A percentile compares a stretch with the other conserved stretches of the same genome.
Conservation (phyloP, 257 asterid species). For the Voacanga thouarsii region DNA sequence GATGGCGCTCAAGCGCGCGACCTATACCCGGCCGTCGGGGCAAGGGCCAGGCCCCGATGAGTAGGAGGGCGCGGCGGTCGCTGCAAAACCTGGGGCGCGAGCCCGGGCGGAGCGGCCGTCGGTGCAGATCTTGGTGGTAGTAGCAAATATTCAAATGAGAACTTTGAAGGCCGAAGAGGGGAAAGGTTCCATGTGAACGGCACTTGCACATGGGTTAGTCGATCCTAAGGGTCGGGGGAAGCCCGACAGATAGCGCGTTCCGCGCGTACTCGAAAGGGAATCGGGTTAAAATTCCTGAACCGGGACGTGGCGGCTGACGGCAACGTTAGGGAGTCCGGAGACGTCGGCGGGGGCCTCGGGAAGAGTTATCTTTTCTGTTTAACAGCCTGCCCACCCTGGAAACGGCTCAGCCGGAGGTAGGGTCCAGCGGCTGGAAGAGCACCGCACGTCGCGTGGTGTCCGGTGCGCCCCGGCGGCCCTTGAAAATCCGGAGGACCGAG, state of each 20-base stretch:
- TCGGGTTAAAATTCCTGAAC: too few species aligned
- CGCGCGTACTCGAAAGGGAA: too few species aligned
- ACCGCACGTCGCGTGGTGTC: conserved; percentile 69
- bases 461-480: conserved; percentile 73
- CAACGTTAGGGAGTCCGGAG: not conserved
- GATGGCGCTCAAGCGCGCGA: too few species aligned
- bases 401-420: conserved; percentile 56
- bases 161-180: not conserved
- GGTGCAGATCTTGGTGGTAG: not conserved
- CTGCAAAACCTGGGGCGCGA: not conserved
- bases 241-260: too few species aligned
- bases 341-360: conserved; percentile 32
- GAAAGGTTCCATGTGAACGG: conserved; percentile 9
- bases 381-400: conserved; percentile 56
- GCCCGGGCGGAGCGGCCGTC: conserved; percentile 1
- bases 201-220: too few species aligned
- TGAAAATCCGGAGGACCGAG: conserved; percentile 70
- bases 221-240: too few species aligned
- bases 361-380: conserved; percentile 53
- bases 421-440: conserved; percentile 67
- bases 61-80: conserved; percentile 1
- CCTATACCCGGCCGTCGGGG: too few species aligned
- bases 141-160: not conserved
- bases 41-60: too few species aligned
- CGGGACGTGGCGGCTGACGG: not conserved